Base-by-base conservation (phyloP, 768 basidiomycete species). In the Tylopilus felleus region DNA sequence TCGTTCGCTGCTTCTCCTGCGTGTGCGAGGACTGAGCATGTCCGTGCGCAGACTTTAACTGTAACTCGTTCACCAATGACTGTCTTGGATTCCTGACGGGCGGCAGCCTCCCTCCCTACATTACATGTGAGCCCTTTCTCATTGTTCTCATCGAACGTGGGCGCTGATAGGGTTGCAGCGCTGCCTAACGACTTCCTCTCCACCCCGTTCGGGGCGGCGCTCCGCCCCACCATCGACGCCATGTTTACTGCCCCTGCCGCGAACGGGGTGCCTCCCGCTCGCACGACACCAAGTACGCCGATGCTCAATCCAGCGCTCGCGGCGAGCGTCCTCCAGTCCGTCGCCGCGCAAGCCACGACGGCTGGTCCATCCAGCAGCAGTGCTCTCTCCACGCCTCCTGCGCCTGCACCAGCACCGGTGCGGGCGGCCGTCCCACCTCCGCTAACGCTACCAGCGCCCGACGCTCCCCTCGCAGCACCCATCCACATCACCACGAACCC, bases 21-120 rank as follows among this genome's bases (percentile, higher is more conserved):
- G 35, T 3, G 19, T 21, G 12, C 19, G 10, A 43, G 9, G 4
- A 41, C 54, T 40, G 40, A 56, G 17, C 27, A 40, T 23, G n/a
- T 38, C 13, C 23, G 12, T 44, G 12, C 39, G 49, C 57, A 87
- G 92, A 96, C 40, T 95, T 95, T 60, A 97, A 97, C 63, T 97
- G 94, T 71, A 98, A 98, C 69, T 88, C 90, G 2, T 98, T 98
- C 60, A 94, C 93, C 3, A 91, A 87, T 55, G 93, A 96, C 59
- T 84, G 84, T 53, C 73, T 93, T 31, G 93, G 88, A 3, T 94
- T 97, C 65, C 71, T 98, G 45, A 96, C 91, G 0, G 93, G 93
- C 27, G 78, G 78, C 4, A 82, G 83, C 16, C 90, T 97, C 50
- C 94, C 94, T 4, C 59, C 77, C 3, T 93, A 84, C 71, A 90